Evolutionary conservation across 2,329 filamentous ascomycete species (phyloP).

Genomic region (Calonectria pseudoreteaudii): DNA sequence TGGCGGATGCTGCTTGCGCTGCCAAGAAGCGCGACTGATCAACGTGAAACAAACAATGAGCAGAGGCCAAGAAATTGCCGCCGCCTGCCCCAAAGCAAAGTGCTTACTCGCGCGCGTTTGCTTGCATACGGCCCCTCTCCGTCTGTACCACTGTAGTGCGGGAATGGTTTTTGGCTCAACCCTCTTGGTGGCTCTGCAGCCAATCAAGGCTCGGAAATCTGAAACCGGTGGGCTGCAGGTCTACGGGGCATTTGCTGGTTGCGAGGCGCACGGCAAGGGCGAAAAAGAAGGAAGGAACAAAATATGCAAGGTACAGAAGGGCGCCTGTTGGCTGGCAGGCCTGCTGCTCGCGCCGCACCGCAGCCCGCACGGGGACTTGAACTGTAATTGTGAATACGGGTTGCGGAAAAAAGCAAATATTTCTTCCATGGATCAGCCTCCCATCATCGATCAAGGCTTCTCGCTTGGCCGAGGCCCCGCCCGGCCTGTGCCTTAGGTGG

Average conservation of each 20-base stretch:
- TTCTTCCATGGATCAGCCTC: conserved; percentile 9
- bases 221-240: conserved; percentile 18
- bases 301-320: conserved; percentile 19
- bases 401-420: not conserved
- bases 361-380: not conserved
- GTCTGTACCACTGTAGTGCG: not conserved
- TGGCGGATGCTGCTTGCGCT: conserved; percentile 11
- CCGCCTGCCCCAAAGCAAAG: not conserved
- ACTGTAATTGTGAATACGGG: not conserved
- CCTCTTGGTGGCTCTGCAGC: not conserved
- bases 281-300: not conserved
- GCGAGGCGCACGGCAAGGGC: conserved; percentile 4
- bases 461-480: conserved; percentile 5
- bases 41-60: conserved; percentile 20
- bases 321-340: conserved; percentile 14
- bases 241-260: conserved; percentile 12
- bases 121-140: not conserved
- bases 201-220: conserved; percentile 6
- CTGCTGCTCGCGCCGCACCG: not conserved
- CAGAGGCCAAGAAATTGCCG: not conserved
- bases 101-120: not conserved
- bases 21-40: conserved; percentile 12
- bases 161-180: not conserved
- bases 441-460: conserved; percentile 2
- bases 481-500: conserved; percentile 24